These are phyloP conservation scores for Fusarium sp. DNA, from an alignment of 2,329 filamentous ascomycete species.

Conservation along the genomic window DNA sequence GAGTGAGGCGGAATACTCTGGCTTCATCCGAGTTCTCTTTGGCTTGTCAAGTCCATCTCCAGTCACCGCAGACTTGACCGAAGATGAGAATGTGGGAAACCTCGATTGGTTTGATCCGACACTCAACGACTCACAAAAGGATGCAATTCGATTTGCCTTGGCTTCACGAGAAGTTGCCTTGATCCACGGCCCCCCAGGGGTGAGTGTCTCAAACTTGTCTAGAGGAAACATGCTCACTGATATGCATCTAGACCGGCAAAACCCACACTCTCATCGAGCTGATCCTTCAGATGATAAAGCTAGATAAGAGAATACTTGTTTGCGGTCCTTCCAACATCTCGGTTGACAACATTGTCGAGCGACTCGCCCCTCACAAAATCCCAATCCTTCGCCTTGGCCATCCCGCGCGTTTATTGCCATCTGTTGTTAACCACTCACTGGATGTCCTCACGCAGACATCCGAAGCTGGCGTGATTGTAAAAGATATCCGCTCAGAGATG, in stretches of 20 bases:
- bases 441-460: conserved; percentile 92
- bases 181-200: conserved; percentile 93
- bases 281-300: conserved; percentile 87
- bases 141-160: conserved; percentile 83
- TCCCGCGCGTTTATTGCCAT: conserved; percentile 88
- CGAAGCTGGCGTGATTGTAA: conserved; percentile 88
- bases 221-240: conserved; percentile 4
- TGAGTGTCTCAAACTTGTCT: conserved; percentile 51
- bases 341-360: conserved; percentile 97
- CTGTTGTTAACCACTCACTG: conserved; percentile 87
- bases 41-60: conserved; percentile 65
- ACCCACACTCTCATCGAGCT: conserved; percentile 96
- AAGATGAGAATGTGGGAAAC: conserved; percentile 57
- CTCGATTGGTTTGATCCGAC: conserved; percentile 71
- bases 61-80: conserved; percentile 55
- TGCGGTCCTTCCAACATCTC: conserved; percentile 97
- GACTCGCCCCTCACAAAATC: conserved; percentile 84
- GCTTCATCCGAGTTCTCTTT: conserved; percentile 71
- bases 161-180: conserved; percentile 83
- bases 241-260: conserved; percentile 77
- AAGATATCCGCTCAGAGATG: conserved; percentile 91
- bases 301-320: conserved; percentile 81
- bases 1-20: conserved; percentile 66
- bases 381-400: conserved; percentile 92
- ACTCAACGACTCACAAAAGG: conserved; percentile 74